Evolutionary conservation across 2,329 filamentous ascomycete species (phyloP), one percentile per base, ranked within the genome.

Genomic region (Emergomyces orientalis): DNA sequence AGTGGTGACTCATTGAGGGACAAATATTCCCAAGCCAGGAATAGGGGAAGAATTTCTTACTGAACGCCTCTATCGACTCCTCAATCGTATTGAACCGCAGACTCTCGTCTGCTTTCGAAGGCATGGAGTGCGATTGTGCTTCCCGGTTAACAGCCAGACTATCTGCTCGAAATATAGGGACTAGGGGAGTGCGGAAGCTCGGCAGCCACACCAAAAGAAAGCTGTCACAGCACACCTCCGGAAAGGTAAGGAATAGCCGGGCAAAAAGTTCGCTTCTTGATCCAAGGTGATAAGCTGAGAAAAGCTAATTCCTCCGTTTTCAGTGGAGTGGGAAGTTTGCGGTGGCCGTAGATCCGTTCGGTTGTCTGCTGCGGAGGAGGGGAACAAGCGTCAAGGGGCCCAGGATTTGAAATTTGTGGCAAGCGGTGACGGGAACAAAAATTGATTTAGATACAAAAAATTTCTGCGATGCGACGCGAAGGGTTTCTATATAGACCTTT

Each of bases 81-180:
- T 77, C 75, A 64, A 78, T 77, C 39, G 75, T 72, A 64, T 76
- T 74, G 61, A 78, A 77, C 63, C 72, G 71, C 41, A 74, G 71
- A 56, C 66, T 67, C 34, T 70, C 65, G 43, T 75, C 71, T 63
- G 69, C 68, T 62, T 72, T 69, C 22, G 73, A 72, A 65, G 73
- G 71, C 75, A 77, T 77, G 69, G 56, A 45, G 27, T 34, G 55
- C 54, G 13, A 45, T 39, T 43, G 13, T 30, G 27, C 8, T 11
- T 54, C 30, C 22, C 27, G 17, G 27, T 37, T 17, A 55, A 19
- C 45, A 39, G 22, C 9, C 19, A 11, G 30, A 27, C 9, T 52
- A 3, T 7, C 13, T 9, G 39, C 19, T 34, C 32, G 54, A 22
- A 22, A 56, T 39, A 39, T 39, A 22, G 34, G 7, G 32, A 37